phyloP scores from a whole-genome alignment of 2,329 filamentous ascomycete genomes.

The Penicillium thymicola region DNA sequence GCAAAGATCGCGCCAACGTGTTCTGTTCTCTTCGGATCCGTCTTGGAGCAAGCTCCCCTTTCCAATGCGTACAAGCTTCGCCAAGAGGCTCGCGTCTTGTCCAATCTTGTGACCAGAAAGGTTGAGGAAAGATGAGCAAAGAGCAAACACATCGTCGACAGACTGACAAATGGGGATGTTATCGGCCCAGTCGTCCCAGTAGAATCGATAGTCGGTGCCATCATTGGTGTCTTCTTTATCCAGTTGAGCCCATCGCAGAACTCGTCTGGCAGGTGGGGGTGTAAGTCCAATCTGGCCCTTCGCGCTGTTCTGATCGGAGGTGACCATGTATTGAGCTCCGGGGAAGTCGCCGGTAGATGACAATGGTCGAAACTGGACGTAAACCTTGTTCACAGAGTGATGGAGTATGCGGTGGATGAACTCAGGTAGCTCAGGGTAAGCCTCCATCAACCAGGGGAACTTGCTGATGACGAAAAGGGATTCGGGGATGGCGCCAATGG shows the following conservation, averaged over 20 bases:
- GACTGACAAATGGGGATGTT: conserved; percentile 88
- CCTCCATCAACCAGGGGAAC: conserved; percentile 88
- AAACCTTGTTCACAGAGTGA: conserved; percentile 76
- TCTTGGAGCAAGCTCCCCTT: conserved; percentile 70
- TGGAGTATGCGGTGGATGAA: conserved; percentile 82
- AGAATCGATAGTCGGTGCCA: conserved; percentile 78
- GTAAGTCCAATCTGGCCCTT: conserved; percentile 66
- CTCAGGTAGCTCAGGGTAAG: conserved; percentile 75
- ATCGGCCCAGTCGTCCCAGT: conserved; percentile 96
- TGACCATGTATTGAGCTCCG: conserved; percentile 51
- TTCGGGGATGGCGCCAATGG: conserved; percentile 89
- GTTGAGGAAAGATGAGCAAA: conserved; percentile 81
- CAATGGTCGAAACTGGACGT: conserved; percentile 52
- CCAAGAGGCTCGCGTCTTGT: conserved; percentile 71
- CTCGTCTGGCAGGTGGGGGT: conserved; percentile 61
- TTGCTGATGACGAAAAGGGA: conserved; percentile 86
- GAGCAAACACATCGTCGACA: conserved; percentile 83
- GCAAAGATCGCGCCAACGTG: conserved; percentile 81
- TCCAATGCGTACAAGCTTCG: conserved; percentile 83
- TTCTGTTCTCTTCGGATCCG: conserved; percentile 63
- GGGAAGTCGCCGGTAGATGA: conserved; percentile 40
- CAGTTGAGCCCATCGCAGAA: conserved; percentile 77
- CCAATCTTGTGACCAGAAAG: conserved; percentile 86
- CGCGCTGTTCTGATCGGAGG: conserved; percentile 63
- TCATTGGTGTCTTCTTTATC: conserved; percentile 74